Percentiles rank a stretch among this genome's conserved stretches.
Evolutionary conservation across 2,329 filamentous ascomycete species (phyloP).

Genomic region (Daldinia sp.): DNA sequence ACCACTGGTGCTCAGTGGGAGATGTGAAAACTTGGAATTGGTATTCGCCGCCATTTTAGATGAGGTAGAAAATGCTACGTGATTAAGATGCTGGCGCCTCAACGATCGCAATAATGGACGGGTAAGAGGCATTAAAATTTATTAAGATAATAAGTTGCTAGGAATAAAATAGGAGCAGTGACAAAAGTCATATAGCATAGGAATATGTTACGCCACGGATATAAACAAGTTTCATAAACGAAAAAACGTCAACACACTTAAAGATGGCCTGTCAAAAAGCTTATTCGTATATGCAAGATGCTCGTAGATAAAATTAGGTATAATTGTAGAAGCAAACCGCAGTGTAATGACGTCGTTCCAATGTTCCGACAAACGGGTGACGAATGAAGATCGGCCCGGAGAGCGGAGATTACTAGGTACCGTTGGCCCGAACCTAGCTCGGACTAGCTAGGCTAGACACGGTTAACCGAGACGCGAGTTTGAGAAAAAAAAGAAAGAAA

Average conservation of each 20-base stretch:
- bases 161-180: not conserved
- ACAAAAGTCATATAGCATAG: conserved; percentile 2
- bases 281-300: conserved; percentile 25
- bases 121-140: conserved; percentile 34
- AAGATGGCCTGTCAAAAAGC: conserved; percentile 6
- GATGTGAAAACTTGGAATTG: conserved; percentile 51
- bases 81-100: conserved; percentile 16
- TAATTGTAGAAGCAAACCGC: conserved; percentile 6
- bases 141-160: conserved; percentile 4
- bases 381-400: conserved; percentile 23
- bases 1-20: conserved; percentile 58
- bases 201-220: not conserved
- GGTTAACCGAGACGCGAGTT: not conserved
- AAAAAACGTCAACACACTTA: conserved; percentile 2
- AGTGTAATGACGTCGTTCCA: conserved; percentile 41
- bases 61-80: conserved; percentile 28
- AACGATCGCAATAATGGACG: conserved; percentile 23
- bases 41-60: conserved; percentile 43
- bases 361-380: conserved; percentile 17
- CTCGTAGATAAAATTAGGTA: conserved; percentile 8
- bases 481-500: too few species aligned
- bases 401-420: conserved; percentile 27
- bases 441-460: conserved; percentile 7
- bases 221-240: not conserved
- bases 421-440: conserved; percentile 13